Evolutionary conservation across 108 stramenopile genomes (phyloP), one percentile per base, ranked within the genome.

Genomic region (Cyclotella kingstonii): DNA sequence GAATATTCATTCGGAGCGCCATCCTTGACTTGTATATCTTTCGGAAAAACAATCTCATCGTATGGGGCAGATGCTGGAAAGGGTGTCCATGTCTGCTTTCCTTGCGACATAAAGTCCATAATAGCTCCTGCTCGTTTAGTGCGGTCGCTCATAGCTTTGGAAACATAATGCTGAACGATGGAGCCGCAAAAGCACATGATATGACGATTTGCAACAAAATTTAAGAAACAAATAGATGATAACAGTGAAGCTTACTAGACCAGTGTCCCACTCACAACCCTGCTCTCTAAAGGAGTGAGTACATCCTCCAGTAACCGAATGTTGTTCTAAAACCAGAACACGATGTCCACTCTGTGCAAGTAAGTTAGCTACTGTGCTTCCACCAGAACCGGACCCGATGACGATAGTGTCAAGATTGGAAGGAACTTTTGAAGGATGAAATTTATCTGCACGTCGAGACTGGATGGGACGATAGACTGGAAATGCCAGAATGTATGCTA

Each of bases 291-390:
- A 83, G n/a, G 72, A 68, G 52, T 83, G 82, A 18, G 82, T 80
- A 42, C 82, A 79, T 42, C 82, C 82, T 6, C 82, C 82, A 12
- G 79, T 79, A 5, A 68, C 70, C 0, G 76, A 73, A 63, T 83
- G 82, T 46, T 83, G 82, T 38, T 83, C 82, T 4, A 83, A 57
- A 4, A 83, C 76, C 41, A 83, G 47, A 4, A 83, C 82, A 35
- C 76, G 69, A 33, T 78, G 71, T 19, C 82, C 82, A 52, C 43
- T 35, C 33, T 80, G 72, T 22, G 79, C 76, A 15, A 83, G 48
- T 12, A 77, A 67, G 12, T 79, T 75, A 19, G 74, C 82, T 28
- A 66, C 77, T 22, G 79, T 62, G 5, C 72, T 69, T 31, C 81
- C 81, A 7, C 81, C 77, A 60, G 65, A 75, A 7, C 81, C 81